Evolutionary conservation across 1,284 basidiomycete species (phyloP).

Genomic region (Puccinia hordei): DNA sequence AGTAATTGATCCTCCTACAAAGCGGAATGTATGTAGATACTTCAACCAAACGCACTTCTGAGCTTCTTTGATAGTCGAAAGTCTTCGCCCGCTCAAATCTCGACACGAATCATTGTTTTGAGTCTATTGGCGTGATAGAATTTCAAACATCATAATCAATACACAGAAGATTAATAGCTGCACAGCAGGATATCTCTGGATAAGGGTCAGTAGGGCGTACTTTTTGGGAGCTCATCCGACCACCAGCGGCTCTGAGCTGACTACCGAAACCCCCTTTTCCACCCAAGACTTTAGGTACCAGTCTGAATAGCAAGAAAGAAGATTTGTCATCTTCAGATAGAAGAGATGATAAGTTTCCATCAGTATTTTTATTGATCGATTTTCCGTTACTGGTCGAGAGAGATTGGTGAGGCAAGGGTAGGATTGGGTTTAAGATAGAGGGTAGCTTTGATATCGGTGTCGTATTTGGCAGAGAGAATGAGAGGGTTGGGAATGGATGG

Average conservation of each 20-base stretch:
- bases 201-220: constrained; percentile 60
- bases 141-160: neutral
- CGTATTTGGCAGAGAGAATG: constrained; percentile 25
- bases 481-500: constrained; percentile 46
- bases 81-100: constrained; percentile 82
- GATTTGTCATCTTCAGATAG: constrained; percentile 4
- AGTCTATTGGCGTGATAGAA: constrained; percentile 50
- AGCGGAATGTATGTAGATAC: neutral
- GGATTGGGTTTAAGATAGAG: constrained; percentile 27
- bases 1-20: neutral
- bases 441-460: constrained; percentile 31
- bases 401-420: constrained; percentile 23
- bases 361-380: constrained; percentile 22
- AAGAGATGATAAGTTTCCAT: constrained; percentile 20
- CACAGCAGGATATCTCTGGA: neutral
- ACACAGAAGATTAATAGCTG: neutral
- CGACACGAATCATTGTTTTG: constrained; percentile 93
- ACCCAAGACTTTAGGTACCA: constrained; percentile 67
- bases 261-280: constrained; percentile 98
- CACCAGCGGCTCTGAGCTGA: constrained; percentile 92
- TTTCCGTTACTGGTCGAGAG: constrained; percentile 33
- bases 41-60: constrained; percentile 69
- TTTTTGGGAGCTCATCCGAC: constrained; percentile 94
- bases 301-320: constrained; percentile 55
- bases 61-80: constrained; percentile 94